A percentile compares a stretch with the other conserved stretches of the same genome.
These are phyloP conservation scores for Mikania micrantha DNA, from an alignment of 129 eudicot genomes.

Conservation along the genomic window DNA sequence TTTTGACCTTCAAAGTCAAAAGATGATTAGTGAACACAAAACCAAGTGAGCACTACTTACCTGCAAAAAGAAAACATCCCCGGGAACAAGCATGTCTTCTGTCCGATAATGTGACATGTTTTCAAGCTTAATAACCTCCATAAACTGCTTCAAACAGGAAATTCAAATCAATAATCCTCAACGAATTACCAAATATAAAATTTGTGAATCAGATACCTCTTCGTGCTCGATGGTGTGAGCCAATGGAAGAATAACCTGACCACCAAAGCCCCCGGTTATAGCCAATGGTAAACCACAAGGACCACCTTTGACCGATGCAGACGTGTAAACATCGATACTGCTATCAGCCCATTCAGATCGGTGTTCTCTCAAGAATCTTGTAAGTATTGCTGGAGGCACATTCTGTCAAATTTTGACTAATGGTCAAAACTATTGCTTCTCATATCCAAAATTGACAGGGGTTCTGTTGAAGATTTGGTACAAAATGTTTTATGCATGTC, in stretches of 20 bases:
- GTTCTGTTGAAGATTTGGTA: neutral
- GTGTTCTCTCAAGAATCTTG: conserved; percentile 85
- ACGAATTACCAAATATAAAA: neutral
- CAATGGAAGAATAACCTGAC: conserved; percentile 89
- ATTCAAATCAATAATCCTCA: neutral
- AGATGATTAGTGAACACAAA: neutral
- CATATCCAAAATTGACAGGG: neutral
- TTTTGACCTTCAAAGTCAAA: neutral
- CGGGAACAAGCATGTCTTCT: conserved; percentile 73
- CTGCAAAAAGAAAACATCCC: conserved; percentile 88
- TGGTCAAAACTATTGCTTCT: neutral
- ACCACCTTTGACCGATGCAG: conserved; percentile 77
- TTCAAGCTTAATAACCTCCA: conserved; percentile 94
- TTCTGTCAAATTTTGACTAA: conserved; percentile 39
- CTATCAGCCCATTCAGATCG: conserved; percentile 98
- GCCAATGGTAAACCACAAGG: conserved; percentile 70
- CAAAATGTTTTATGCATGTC: neutral
- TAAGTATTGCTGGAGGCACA: conserved; percentile 91
- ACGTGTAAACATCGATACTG: conserved; percentile 75
- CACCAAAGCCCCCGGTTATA: conserved; percentile 67
- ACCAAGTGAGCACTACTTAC: conserved; percentile 29
- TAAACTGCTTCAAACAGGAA: conserved; percentile 48
- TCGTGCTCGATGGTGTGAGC: conserved; percentile 97
- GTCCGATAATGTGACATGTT: conserved; percentile 52
- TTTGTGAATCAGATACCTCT: conserved; percentile 41